Evolutionary conservation across 2,329 filamentous ascomycete species (phyloP), one percentile per base, ranked within the genome.

Genomic region (Neofusicoccum parvum): DNA sequence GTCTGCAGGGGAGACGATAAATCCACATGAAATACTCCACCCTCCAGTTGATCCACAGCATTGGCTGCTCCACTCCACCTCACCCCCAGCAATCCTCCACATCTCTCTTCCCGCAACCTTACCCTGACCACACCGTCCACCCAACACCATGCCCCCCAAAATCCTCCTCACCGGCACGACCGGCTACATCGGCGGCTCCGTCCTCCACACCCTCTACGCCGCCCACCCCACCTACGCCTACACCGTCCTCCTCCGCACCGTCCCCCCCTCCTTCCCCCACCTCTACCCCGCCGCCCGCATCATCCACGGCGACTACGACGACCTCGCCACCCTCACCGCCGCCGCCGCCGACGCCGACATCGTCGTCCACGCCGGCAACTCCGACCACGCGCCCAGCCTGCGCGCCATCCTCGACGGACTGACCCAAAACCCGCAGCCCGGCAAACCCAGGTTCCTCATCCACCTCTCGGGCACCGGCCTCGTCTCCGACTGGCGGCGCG

Each of bases 401-500:
- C 66, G 75, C 10, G 74, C 76, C 9, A 83, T 85, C 15, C 81
- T 87, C 20, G 76, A 85, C 2, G 71, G 74, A 0, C 85, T 84
- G 4, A 58, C 34, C 27, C 27, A 20, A 32, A 17, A 5, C n/a
- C 41, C 14, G 15, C 41, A 3, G 7, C 39, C 2, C 23, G 23
- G 23, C 3, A 23, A 23, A 23, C 80, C 81, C 0, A 80, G 78
- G 1, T 84, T 80, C 68, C 80, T 82, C 71, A 79, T 88, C 37
- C 86, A 88, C 68, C 82, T 81, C 0, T 82, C 82, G 4, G 86
- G 86, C 0, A 86, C 85, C 0, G 85, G 85, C 1, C 83, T 87
- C 27, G 83, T 79, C 73, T 77, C 80, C 37, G 62, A 64, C 62
- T 64, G 5, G 17, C 46, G 15, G 3, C 36, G 20, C 46, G 15